These are phyloP conservation scores for Aureobasidium subglaciale DNA, from an alignment of 2,329 filamentous ascomycete species.

Conservation along the genomic window DNA sequence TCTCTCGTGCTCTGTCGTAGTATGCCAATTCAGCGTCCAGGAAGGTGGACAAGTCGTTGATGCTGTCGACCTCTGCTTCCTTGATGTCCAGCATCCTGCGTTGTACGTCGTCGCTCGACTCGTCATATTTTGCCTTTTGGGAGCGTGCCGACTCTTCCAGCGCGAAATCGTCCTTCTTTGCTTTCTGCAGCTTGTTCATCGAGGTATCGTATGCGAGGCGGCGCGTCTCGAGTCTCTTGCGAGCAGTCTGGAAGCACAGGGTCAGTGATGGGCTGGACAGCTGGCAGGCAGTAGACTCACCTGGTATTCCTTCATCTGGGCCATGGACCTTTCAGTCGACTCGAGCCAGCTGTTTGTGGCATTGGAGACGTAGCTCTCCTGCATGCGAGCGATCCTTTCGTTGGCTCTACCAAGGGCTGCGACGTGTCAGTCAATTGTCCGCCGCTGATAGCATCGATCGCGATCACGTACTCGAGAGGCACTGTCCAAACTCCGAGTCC, in stretches of 20 bases:
- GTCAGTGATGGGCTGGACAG: not conserved
- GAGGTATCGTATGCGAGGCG: slow-evolving; percentile 87
- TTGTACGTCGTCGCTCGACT: slow-evolving; percentile 84
- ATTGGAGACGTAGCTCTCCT: slow-evolving; percentile 73
- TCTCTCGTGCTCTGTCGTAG: slow-evolving; percentile 83
- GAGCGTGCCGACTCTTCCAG: slow-evolving; percentile 86
- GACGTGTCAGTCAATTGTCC: not conserved
- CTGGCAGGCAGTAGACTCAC: slow-evolving; percentile 42
- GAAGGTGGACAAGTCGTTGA: slow-evolving; percentile 71
- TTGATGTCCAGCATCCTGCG: slow-evolving; percentile 95
- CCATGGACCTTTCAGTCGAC: slow-evolving; percentile 78
- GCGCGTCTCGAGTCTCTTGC: slow-evolving; percentile 89
- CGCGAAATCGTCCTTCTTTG: slow-evolving; percentile 87
- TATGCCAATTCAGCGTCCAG: slow-evolving; percentile 85
- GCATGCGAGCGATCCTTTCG: slow-evolving; percentile 75
- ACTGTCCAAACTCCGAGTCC: slow-evolving; percentile 86
- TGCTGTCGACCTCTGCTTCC: slow-evolving; percentile 77
- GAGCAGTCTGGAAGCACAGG: slow-evolving; percentile 50
- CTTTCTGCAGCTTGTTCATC: slow-evolving; percentile 83
- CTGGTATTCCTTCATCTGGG: slow-evolving; percentile 98
- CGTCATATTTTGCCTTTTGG: slow-evolving; percentile 93
- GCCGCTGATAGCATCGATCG: not conserved
- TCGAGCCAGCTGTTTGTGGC: slow-evolving; percentile 82
- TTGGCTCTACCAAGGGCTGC: slow-evolving; percentile 74
- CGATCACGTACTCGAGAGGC: slow-evolving; percentile 51